These are phyloP conservation scores for Lepidium aucheri DNA, from an alignment of 345 rosid species.

Conservation along the genomic window DNA sequence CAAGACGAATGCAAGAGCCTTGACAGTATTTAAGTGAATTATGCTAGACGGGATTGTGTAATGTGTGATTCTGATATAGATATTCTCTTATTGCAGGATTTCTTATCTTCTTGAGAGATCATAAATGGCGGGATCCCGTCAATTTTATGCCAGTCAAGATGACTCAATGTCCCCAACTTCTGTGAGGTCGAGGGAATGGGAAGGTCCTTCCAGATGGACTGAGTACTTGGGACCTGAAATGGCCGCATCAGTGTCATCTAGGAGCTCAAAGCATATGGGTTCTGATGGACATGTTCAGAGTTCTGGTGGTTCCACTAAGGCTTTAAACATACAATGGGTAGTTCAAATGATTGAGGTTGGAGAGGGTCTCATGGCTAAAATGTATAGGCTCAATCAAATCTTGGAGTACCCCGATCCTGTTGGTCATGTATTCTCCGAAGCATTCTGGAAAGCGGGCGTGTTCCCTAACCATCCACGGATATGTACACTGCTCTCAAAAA, in stretches of 20 bases:
- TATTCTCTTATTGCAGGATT: neutral
- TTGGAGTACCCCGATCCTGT: slow-evolving; percentile 86
- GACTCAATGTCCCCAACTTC: slow-evolving; percentile 45
- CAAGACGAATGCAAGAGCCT: neutral
- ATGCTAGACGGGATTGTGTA: neutral
- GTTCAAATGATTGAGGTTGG: slow-evolving; percentile 89
- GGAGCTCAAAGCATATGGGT: slow-evolving; percentile 48
- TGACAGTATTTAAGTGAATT: neutral
- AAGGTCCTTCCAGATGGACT: slow-evolving; percentile 91
- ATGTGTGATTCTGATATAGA: neutral
- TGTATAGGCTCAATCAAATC: slow-evolving; percentile 88
- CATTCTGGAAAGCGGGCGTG: slow-evolving; percentile 90
- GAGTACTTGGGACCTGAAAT: slow-evolving; percentile 84
- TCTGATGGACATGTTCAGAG: slow-evolving; percentile 63
- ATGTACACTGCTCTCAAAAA: slow-evolving; percentile 80
- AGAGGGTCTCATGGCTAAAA: slow-evolving; percentile 94
- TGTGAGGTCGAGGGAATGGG: slow-evolving; percentile 79
- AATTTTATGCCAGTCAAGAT: slow-evolving; percentile 48
- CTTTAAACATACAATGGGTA: slow-evolving; percentile 90
- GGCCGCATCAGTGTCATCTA: slow-evolving; percentile 42
- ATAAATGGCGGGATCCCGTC: slow-evolving; percentile 63
- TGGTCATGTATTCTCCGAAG: slow-evolving; percentile 65
- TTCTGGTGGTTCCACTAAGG: slow-evolving; percentile 60
- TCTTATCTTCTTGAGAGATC: neutral
- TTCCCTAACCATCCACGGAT: slow-evolving; percentile 85